Evolutionary conservation across 2,329 filamentous ascomycete genomes (phyloP).

Genomic region (Cyclaneusma minus): DNA sequence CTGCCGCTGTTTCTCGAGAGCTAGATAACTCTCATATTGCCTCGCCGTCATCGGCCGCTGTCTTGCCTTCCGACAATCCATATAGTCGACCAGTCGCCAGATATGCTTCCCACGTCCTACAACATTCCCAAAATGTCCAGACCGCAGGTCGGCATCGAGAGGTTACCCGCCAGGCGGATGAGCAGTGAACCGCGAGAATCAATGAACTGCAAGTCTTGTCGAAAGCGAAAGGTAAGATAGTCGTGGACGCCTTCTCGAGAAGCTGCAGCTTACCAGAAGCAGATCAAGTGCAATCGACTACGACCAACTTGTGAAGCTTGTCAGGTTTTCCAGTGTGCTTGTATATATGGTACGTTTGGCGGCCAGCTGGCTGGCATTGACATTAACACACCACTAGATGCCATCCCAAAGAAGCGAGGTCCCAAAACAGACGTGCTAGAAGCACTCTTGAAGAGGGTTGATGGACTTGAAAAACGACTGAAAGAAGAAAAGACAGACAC

Average conservation of each 20-base stretch:
- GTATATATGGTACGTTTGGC: conserved; percentile 70
- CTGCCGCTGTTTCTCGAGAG: no score
- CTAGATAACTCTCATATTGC: no score
- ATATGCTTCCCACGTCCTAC: no score
- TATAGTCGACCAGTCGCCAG: no score
- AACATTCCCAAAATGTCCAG: conserved; percentile 7
- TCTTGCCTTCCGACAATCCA: no score
- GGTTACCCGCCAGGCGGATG: conserved; percentile 18
- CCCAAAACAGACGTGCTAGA: conserved; percentile 84
- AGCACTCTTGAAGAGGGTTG: conserved; percentile 68
- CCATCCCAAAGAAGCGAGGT: conserved; percentile 76
- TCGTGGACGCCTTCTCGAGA: conserved; percentile 10
- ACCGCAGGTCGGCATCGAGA: conserved; percentile 20
- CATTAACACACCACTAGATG: conserved; percentile 37
- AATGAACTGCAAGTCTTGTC: conserved; percentile 93
- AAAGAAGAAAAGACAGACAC: conserved; percentile 44
- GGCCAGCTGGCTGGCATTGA: conserved; percentile 31
- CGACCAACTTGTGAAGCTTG: conserved; percentile 79
- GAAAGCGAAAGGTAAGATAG: conserved; percentile 68
- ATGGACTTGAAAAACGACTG: conserved; percentile 67
- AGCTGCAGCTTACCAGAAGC: conserved; percentile 6
- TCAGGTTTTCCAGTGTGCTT: conserved; percentile 76
- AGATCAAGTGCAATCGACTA: conserved; percentile 88
- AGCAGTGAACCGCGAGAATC: conserved; percentile 57
- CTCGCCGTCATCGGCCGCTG: no score